These are phyloP conservation scores for Collybia nuda DNA, from an alignment of 768 basidiomycete species.

Conservation along the genomic window DNA sequence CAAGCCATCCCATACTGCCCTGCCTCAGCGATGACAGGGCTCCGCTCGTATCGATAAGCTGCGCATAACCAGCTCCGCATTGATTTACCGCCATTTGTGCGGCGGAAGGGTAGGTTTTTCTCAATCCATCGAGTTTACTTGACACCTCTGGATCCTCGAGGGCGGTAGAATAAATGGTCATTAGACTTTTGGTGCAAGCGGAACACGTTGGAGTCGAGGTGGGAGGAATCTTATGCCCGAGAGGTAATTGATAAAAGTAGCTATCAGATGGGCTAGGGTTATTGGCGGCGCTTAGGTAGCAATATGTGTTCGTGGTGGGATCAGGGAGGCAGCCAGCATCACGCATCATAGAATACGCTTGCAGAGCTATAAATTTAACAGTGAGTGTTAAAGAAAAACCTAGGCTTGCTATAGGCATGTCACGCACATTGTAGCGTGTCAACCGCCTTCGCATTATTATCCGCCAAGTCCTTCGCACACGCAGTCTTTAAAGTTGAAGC, in stretches of 20 bases:
- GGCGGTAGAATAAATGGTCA: slow-evolving; percentile 52
- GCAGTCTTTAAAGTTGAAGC: slow-evolving; percentile 42
- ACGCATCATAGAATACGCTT: slow-evolving; percentile 63
- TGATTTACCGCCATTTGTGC: slow-evolving; percentile 41
- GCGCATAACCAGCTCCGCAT: slow-evolving; percentile 55
- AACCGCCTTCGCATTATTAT: slow-evolving; percentile 49
- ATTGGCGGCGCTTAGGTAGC: slow-evolving; percentile 66
- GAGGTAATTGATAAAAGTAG: slow-evolving; percentile 72
- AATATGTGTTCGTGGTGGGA: slow-evolving; percentile 63
- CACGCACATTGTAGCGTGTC: slow-evolving; percentile 55
- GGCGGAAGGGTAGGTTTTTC: slow-evolving; percentile 48
- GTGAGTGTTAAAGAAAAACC: neutral
- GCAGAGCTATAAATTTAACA: slow-evolving; percentile 43
- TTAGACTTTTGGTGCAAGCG: slow-evolving; percentile 57
- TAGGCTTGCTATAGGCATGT: neutral
- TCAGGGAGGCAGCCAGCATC: slow-evolving; percentile 59
- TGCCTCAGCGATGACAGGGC: slow-evolving; percentile 1
- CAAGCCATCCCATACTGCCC: neutral
- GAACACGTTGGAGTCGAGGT: slow-evolving; percentile 57
- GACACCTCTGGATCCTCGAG: slow-evolving; percentile 28
- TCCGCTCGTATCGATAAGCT: slow-evolving; percentile 12
- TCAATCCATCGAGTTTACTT: slow-evolving; percentile 23
- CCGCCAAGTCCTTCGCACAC: slow-evolving; percentile 58
- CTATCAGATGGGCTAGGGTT: slow-evolving; percentile 60
- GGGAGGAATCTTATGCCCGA: slow-evolving; percentile 54